These are phyloP conservation scores for Exophiala bonariae DNA, from an alignment of 2,329 filamentous ascomycete genomes.

Conservation along the genomic window DNA sequence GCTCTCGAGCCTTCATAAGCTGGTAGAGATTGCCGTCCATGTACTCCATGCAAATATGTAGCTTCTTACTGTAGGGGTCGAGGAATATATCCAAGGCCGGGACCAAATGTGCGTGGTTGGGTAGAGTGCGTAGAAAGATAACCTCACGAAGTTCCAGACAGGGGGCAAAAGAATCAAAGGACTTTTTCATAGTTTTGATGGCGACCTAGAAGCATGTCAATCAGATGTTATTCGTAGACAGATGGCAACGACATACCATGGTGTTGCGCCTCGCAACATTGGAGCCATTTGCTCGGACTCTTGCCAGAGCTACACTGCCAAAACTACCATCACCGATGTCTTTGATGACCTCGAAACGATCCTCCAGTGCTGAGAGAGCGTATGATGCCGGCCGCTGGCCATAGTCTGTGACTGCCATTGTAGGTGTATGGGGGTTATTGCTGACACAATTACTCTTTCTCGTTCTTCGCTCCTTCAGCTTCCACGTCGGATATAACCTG, in stretches of 20 bases:
- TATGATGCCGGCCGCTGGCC: slow-evolving; percentile 65
- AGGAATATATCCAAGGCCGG: slow-evolving; percentile 97
- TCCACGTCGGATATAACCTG: too few relatives aligned
- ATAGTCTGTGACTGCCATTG: slow-evolving; percentile 76
- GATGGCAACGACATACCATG: slow-evolving; percentile 64
- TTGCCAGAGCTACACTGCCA: slow-evolving; percentile 87
- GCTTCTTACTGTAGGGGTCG: slow-evolving; percentile 90
- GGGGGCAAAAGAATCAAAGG: slow-evolving; percentile 85
- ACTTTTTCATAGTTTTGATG: slow-evolving; percentile 99
- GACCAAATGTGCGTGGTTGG: slow-evolving; percentile 87
- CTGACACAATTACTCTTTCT: too few relatives aligned
- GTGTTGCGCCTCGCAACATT: slow-evolving; percentile 86
- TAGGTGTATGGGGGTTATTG: slow-evolving; percentile 45
- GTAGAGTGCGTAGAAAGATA: slow-evolving; percentile 89
- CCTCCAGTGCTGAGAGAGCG: slow-evolving; percentile 70
- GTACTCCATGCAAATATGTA: slow-evolving; percentile 98
- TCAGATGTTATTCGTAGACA: slow-evolving; percentile 2
- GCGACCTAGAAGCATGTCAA: slow-evolving; percentile 67
- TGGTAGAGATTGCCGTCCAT: slow-evolving; percentile 99
- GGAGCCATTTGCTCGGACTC: slow-evolving; percentile 86
- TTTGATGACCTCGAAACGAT: slow-evolving; percentile 95
- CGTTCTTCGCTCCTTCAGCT: too few relatives aligned
- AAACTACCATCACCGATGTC: slow-evolving; percentile 99
- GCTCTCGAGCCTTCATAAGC: slow-evolving; percentile 96
- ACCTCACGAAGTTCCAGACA: slow-evolving; percentile 95